A percentile compares a stretch with the other conserved stretches of the same genome.
Conservation (phyloP, 1,284 basidiomycete genomes). For the Agroathelia rolfsii region DNA sequence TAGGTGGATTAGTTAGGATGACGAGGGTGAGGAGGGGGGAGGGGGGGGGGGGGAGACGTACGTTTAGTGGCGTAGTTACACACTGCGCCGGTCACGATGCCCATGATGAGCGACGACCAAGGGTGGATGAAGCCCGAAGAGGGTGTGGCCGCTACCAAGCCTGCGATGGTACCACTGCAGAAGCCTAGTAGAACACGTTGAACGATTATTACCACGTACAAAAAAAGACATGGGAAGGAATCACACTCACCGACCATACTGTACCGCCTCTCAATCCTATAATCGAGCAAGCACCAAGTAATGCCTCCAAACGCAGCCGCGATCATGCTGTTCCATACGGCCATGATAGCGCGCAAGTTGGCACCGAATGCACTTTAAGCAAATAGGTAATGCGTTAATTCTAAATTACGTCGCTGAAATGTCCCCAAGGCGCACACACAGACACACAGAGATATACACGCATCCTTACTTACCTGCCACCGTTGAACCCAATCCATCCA, state of each 20-base stretch:
- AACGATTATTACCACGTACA: no score
- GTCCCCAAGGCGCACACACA: no score
- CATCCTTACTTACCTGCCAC: no score
- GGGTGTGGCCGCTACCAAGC: slow-evolving; percentile 86
- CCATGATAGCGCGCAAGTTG: slow-evolving; percentile 80
- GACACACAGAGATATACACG: no score
- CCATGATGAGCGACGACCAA: slow-evolving; percentile 70
- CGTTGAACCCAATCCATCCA: slow-evolving; percentile 70
- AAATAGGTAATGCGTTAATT: no score
- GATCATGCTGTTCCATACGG: slow-evolving; percentile 84
- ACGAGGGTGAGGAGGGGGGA: slow-evolving; percentile 12
- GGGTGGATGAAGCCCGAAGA: slow-evolving; percentile 60
- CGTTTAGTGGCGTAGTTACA: slow-evolving; percentile 87
- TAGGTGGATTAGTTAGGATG: slow-evolving; percentile 11
- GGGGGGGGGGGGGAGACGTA: slow-evolving; percentile 27
- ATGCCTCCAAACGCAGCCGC: slow-evolving; percentile 71
- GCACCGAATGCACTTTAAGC: slow-evolving; percentile 89
- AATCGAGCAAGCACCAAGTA: slow-evolving; percentile 87
- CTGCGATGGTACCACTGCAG: slow-evolving; percentile 70
- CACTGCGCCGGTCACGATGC: slow-evolving; percentile 62
- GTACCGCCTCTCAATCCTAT: slow-evolving; percentile 70
- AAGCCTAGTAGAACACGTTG: no score
- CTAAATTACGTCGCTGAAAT: no score
- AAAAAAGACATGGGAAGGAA: slow-evolving; percentile 17
- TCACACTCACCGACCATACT: slow-evolving; percentile 89